Percentiles rank a stretch among this genome's conserved stretches.
These are phyloP conservation scores for Venturia asperata DNA, from an alignment of 2,329 filamentous ascomycete genomes.

Conservation along the genomic window DNA sequence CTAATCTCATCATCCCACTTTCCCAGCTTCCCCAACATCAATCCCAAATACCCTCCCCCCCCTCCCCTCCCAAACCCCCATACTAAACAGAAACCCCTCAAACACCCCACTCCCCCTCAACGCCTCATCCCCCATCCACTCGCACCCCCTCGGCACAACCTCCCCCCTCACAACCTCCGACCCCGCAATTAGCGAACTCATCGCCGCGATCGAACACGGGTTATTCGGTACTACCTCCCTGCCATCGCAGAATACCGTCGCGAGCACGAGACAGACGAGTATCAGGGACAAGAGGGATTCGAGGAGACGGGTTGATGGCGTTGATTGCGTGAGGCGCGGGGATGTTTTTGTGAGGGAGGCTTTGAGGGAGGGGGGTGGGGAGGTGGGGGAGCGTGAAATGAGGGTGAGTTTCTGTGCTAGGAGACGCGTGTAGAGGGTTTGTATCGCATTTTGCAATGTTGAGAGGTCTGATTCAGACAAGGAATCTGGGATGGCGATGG, in stretches of 20 bases:
- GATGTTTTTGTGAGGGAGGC: not conserved
- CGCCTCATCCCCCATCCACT: constrained; percentile 8
- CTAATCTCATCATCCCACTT: not conserved
- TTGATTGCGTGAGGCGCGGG: constrained; percentile 10
- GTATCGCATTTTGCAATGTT: not conserved
- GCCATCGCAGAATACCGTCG: not conserved
- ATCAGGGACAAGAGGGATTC: constrained; percentile 8
- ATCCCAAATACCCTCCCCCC: not conserved
- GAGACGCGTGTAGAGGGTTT: not conserved
- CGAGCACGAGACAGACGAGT: constrained; percentile 1
- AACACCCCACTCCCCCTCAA: constrained; percentile 6
- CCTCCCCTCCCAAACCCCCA: not conserved
- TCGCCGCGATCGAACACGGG: constrained; percentile 7
- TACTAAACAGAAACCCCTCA: constrained; percentile 6
- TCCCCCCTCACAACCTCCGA: constrained; percentile 2
- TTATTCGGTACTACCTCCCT: constrained; percentile 10
- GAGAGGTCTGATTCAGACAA: not conserved
- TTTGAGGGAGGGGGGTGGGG: not conserved
- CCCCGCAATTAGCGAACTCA: constrained; percentile 9
- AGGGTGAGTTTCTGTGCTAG: not conserved
- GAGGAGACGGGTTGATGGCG: not conserved
- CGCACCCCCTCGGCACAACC: not conserved
- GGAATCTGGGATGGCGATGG: not conserved
- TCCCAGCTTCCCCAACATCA: constrained; percentile 11
- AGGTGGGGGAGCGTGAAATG: not conserved